These are phyloP conservation scores for Clonostachys rhizophaga DNA, from an alignment of 2,329 filamentous ascomycete genomes.

Conservation along the genomic window DNA sequence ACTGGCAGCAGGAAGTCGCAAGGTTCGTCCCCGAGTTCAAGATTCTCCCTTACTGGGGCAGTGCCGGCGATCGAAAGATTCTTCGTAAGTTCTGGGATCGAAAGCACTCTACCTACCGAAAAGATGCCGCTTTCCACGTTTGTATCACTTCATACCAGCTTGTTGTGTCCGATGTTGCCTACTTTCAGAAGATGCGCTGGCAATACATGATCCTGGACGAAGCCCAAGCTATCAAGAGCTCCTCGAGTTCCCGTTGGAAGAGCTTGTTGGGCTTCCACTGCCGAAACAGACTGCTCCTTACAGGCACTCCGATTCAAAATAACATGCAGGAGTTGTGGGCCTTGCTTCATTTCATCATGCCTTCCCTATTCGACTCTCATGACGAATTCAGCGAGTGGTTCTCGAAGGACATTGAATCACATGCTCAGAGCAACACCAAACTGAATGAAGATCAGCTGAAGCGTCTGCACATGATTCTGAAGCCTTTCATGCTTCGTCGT, in stretches of 20 bases:
- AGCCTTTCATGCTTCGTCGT: conserved; percentile 98
- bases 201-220: conserved; percentile 99
- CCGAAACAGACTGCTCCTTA: conserved; percentile 87
- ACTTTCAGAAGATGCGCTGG: conserved; percentile 99
- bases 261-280: conserved; percentile 90
- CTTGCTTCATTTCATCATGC: conserved; percentile 98
- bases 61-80: conserved; percentile 88
- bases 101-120: conserved; percentile 92
- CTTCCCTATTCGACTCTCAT: conserved; percentile 92
- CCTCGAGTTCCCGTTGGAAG: conserved; percentile 95
- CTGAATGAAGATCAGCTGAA: conserved; percentile 97
- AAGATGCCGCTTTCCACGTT: conserved; percentile 92
- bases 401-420: conserved; percentile 94
- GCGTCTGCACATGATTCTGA: conserved; percentile 96
- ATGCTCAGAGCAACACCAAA: conserved; percentile 98
- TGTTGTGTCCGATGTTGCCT: conserved; percentile 91
- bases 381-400: conserved; percentile 95
- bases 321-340: conserved; percentile 99
- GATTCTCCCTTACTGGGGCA: conserved; percentile 96
- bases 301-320: conserved; percentile 97
- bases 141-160: conserved; percentile 96
- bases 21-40: conserved; percentile 94
- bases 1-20: conserved; percentile 98
- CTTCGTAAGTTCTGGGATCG: conserved; percentile 98
- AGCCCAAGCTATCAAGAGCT: conserved; percentile 98